Base-by-base conservation (phyloP, 176 grass and related monocot genomes). In the Oropetium thomaeum region DNA sequence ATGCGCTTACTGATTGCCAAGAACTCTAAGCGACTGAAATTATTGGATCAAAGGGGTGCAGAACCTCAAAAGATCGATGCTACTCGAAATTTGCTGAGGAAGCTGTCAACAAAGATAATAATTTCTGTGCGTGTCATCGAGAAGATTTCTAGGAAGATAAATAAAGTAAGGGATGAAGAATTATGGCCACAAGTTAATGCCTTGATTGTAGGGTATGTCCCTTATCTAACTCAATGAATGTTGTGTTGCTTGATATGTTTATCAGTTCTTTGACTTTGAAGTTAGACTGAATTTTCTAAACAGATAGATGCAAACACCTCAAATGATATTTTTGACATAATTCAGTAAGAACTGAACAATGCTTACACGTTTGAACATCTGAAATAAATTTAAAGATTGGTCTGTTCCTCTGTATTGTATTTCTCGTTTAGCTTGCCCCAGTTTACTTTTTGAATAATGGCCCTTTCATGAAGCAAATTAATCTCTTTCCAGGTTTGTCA, bases 151-250 rank as follows among this genome's bases (percentile, higher is more conserved):
- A 87, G 47, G 43, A 95, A 99, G 80, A 92, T 95, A 67, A 88
- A 88, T 66, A 90, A 83, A 86, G 34, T 99, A 57, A 84, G 91
- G 25, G 85, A 95, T 39, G 96, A 99, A 54, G 96, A 99, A 82
- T 69, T 99, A 62, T 89, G 73, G 41, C 96, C 89, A 3, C 89
- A 84, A 72, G 14, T 99, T 44, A 77, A 73, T 34, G 77, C 87
- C n/a, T 83, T 99, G 62, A 82, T 95, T 60, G 72, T 82, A 66
- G 89, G 92, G 96, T 99, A 99, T 54, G 89, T 43, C 39, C 17
- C 33, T 19, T 45, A 52, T 65, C 73, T 40, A 72, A 58, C 60
- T 67, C 48, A 27, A 34, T 3, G 49, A 42, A 35, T 38, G 5
- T 48, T 65, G 17, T 38, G 5, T 48, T 65, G 17, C 47, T 73